A percentile compares a stretch with the other conserved stretches of the same genome.
Evolutionary conservation across 306 rosid genomes (phyloP).

Genomic region (Rosa lucieae): DNA sequence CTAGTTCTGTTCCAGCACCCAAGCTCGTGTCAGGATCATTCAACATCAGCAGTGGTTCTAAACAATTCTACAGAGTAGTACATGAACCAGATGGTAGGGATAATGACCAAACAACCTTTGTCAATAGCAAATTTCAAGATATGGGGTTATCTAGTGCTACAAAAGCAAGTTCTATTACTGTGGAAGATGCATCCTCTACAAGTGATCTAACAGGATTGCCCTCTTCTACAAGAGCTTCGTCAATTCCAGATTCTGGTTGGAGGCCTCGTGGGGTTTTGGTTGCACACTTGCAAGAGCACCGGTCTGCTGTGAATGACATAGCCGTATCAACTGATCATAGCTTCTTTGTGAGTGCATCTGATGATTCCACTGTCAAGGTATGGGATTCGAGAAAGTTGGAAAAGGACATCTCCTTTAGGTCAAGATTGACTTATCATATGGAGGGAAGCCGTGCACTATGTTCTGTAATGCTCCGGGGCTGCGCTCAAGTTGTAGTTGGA

Average conservation of each 20-base stretch:
- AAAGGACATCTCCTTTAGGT: constrained; percentile 96
- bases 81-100: constrained; percentile 97
- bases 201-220: constrained; percentile 67
- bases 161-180: constrained; percentile 53
- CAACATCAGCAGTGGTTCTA: constrained; percentile 70
- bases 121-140: constrained; percentile 66
- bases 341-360: constrained; percentile 86
- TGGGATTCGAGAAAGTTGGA: constrained; percentile 96
- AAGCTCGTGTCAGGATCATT: constrained; percentile 88
- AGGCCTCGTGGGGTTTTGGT: constrained; percentile 94
- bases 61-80: constrained; percentile 93
- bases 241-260: constrained; percentile 92
- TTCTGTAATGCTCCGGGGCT: constrained; percentile 73
- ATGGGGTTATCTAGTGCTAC: constrained; percentile 51
- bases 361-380: constrained; percentile 92
- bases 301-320: constrained; percentile 84
- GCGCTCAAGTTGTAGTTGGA: constrained; percentile 75
- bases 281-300: constrained; percentile 98
- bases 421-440: constrained; percentile 89
- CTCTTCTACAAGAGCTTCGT: constrained; percentile 57
- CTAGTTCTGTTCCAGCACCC: constrained; percentile 91
- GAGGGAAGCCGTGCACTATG: constrained; percentile 93
- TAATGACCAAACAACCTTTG: constrained; percentile 60
- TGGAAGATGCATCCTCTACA: constrained; percentile 59
- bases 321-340: constrained; percentile 89